A percentile compares a stretch with the other conserved stretches of the same genome.
phyloP scores from a whole-genome alignment of 176 grass and related monocot species.

The Aechmea fasciata region DNA sequence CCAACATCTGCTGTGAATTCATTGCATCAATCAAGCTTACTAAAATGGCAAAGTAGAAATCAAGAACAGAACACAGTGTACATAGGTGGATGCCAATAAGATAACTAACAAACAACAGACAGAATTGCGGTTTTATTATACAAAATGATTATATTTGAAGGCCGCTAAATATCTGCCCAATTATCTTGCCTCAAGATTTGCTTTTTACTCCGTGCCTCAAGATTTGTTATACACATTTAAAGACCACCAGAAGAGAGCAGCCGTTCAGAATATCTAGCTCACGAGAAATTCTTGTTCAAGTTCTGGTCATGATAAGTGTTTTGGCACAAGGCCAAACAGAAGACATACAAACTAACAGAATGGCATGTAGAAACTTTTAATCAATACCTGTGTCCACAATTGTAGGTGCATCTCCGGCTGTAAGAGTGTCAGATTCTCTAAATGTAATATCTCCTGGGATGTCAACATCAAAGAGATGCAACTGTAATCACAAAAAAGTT shows the following conservation, averaged over 20 bases:
- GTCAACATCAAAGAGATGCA: constrained; percentile 48
- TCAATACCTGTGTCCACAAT: constrained; percentile 47
- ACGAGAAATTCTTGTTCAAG: neutral
- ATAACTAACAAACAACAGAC: neutral
- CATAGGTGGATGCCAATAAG: neutral
- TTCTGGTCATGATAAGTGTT: neutral
- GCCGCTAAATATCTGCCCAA: no score
- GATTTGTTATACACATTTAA: no score
- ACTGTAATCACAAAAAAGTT: constrained; percentile 25
- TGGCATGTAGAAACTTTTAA: neutral
- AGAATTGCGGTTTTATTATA: no score
- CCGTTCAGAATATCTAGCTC: no score
- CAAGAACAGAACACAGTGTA: neutral
- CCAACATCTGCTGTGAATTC: constrained; percentile 31
- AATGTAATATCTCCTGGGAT: constrained; percentile 39
- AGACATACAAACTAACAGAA: neutral
- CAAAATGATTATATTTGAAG: no score
- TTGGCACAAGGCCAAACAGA: neutral
- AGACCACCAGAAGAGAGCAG: no score
- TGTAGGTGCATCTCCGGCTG: constrained; percentile 35
- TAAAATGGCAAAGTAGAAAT: neutral
- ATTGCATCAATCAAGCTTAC: neutral
- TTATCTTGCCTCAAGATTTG: no score
- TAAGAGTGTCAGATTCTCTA: constrained; percentile 45
- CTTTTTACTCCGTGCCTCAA: no score